Evolutionary conservation across 2,329 filamentous ascomycete genomes (phyloP), one percentile per base, ranked within the genome.

Genomic region (Penicillium sp.): DNA sequence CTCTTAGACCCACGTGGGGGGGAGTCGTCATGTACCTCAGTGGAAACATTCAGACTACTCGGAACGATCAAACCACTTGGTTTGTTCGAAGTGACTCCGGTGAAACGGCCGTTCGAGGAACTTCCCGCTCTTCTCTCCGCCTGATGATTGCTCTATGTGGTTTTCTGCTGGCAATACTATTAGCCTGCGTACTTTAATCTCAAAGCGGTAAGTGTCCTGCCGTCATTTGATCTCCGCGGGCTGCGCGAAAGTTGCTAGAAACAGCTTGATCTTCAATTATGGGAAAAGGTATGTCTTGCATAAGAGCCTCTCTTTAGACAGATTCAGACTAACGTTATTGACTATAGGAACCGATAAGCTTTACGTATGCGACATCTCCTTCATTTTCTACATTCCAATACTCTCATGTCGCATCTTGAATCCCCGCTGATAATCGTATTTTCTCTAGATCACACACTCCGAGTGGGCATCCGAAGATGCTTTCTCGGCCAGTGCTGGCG

Each of bases 381-480:
- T 43, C n/a, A 6, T 47, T 52, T 41, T 33, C 49, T 17, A 42
- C 29, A 35, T 40, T 21, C 15, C 19, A 48, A 33, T 19, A 41
- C 38, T 45, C 48, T 45, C 43, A 25, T 35, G 29, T 53, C 54
- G 56, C 60, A 63, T 64, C 27, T 54, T 57, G 53, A 57, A 63
- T 55, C 40, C 43, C 46, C 25, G 54, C 59, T 64, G 42, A 69
- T 62, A 58, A 56, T 59, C 60, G 52, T 29, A 54, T 46, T 33
- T 46, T n/a, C 17, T 56, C 50, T 65, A 87, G 83, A 99, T 99
- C 71, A 99, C 94, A 55, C 95, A 99, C 79, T 95, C 91, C 41
- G 94, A 99, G 82, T 99, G 94, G 94, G 88, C 91, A 8, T 96
- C 92, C 6, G 86, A 89, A 48, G 93, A 97, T 75, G 87, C 91